Evolutionary conservation across 2,329 filamentous ascomycete species (phyloP), one percentile per base, ranked within the genome.

Genomic region (Ceratocystis albifundus): DNA sequence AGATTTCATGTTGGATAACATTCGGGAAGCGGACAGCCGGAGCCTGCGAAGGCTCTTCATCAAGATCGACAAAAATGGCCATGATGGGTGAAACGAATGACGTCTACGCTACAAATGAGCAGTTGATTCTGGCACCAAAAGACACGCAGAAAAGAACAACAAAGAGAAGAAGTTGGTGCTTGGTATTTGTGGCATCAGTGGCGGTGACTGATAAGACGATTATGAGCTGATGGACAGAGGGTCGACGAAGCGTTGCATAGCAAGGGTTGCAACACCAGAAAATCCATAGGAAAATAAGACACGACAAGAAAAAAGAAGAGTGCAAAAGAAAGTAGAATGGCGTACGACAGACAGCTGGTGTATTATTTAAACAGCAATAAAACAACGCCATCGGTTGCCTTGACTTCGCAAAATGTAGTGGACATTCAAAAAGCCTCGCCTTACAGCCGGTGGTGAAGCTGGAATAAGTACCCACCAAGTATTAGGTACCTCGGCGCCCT

Each of bases 11-110:
- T 30, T 45, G 64, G 57, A 57, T 62, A 12, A 44, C 64, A 61
- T 66, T 57, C 30, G 44, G 64, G 25, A 66, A 66, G 22, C 55
- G 57, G 57, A 46, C 57, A 20, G 61, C 41, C 55, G 66, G 65
- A n/a, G 69, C 68, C 55, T 66, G 64, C 25, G 63, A 61, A 28
- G 71, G 69, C 41, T 70, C 71, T 12, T 67, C 59, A 57, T 71
- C 70, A 15, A 72, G 62, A 63, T 72, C 69, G 36, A 72, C 70
- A 63, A 72, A 72, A 12, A 66, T 66, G 45, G 69, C 70, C 70
- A 70, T 70, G 28, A 22, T 59, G 28, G 25, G 55, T 1, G 15
- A 25, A 30, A 30, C 2, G 55, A 20, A 4, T 36, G 55, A 32
- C 3, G 12, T 28, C 25, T 53, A 25, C 10, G 22, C 48, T 28